Evolutionary conservation across 2,329 filamentous ascomycete species (phyloP).

Genomic region (Scopulariopsis brevicaulis): DNA sequence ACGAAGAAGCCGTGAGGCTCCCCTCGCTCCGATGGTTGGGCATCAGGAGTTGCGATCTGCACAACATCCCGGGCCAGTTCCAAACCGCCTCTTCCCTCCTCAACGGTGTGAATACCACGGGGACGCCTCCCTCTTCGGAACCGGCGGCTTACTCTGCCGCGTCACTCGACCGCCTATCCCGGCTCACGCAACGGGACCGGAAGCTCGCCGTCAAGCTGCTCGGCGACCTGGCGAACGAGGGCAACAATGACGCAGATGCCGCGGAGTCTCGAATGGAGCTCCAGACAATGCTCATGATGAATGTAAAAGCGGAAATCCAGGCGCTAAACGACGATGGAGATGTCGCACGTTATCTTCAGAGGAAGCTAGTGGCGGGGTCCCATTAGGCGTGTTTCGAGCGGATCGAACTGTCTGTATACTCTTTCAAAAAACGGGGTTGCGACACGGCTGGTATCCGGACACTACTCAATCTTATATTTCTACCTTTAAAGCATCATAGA

Average conservation of each 20-base stretch:
- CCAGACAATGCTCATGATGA: conserved; percentile 63
- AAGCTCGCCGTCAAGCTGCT: conserved; percentile 44
- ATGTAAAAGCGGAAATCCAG: conserved; percentile 69
- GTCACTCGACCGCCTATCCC: conserved; percentile 8
- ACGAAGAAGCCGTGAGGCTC: conserved; percentile 42
- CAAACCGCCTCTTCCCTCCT: not conserved
- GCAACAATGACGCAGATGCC: conserved; percentile 16
- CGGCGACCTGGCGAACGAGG: conserved; percentile 21
- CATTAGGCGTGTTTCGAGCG: not conserved
- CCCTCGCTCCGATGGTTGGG: conserved; percentile 55
- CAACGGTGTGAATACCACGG: not conserved
- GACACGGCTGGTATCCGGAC: not conserved
- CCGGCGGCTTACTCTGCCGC: not conserved
- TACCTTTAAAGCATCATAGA: not conserved
- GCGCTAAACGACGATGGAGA: conserved; percentile 46
- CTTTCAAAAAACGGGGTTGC: not conserved
- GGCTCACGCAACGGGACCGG: conserved; percentile 45
- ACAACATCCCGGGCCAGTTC: not conserved
- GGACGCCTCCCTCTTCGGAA: not conserved
- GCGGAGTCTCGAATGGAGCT: conserved; percentile 41
- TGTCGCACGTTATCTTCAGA: conserved; percentile 37
- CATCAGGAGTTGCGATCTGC: conserved; percentile 28
- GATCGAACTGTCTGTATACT: not conserved
- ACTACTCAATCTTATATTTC: not conserved
- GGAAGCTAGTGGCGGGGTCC: conserved; percentile 16